Percentiles rank a stretch among this genome's conserved stretches.
phyloP scores from a whole-genome alignment of 306 rosid genomes.

The Casuarina cunninghamiana region DNA sequence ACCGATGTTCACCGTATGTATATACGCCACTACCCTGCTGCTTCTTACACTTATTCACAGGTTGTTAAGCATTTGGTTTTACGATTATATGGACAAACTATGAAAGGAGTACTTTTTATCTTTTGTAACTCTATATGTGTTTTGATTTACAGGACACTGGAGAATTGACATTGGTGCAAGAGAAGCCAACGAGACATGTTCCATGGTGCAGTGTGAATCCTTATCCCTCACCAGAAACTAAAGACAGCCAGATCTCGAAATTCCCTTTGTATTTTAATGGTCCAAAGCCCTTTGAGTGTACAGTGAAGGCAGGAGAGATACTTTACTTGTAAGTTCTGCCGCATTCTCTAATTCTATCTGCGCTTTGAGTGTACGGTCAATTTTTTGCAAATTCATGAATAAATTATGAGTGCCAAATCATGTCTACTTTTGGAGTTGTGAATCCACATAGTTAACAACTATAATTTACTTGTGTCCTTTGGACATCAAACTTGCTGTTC shows the following conservation, averaged over 20 bases:
- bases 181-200: constrained; percentile 57
- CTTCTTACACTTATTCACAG: constrained; percentile 54
- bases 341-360: neutral
- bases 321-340: constrained; percentile 64
- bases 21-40: constrained; percentile 63
- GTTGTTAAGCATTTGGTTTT: constrained; percentile 19
- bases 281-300: constrained; percentile 61
- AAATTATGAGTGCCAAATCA: too few relatives aligned
- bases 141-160: constrained; percentile 44
- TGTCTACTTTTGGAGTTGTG: too few relatives aligned
- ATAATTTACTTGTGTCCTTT: too few relatives aligned
- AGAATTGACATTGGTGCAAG: constrained; percentile 62
- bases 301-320: constrained; percentile 77
- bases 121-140: neutral
- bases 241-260: constrained; percentile 40
- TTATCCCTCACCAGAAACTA: constrained; percentile 50
- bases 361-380: too few relatives aligned
- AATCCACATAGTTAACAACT: too few relatives aligned
- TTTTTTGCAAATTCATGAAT: too few relatives aligned
- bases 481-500: too few relatives aligned
- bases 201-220: constrained; percentile 90
- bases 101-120: too few relatives aligned
- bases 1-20: too few relatives aligned
- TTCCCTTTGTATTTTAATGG: constrained; percentile 66
- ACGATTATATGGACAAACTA: too few relatives aligned